Percentiles rank a stretch among this genome's conserved stretches.
These are phyloP conservation scores for Alternaria rosae DNA, from an alignment of 2,329 filamentous ascomycete genomes.

Conservation along the genomic window DNA sequence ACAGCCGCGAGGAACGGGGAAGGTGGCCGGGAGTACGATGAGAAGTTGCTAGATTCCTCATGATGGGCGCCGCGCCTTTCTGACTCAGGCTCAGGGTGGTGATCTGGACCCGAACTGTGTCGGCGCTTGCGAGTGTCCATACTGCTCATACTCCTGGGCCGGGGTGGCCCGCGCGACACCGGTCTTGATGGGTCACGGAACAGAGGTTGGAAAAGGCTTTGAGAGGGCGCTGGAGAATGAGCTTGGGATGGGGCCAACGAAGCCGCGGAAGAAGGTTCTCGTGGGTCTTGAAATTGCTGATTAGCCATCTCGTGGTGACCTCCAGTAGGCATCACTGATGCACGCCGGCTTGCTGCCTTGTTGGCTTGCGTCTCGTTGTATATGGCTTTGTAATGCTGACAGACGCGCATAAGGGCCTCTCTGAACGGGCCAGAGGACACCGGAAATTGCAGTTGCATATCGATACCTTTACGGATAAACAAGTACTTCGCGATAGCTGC, in stretches of 20 bases:
- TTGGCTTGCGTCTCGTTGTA: neutral
- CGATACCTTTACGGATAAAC: constrained; percentile 2
- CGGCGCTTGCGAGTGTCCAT: neutral
- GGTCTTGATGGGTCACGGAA: neutral
- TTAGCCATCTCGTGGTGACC: neutral
- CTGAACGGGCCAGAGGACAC: neutral
- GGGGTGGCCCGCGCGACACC: neutral
- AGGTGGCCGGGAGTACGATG: neutral
- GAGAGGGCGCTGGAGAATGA: neutral
- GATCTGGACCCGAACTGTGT: neutral
- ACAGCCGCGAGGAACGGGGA: neutral
- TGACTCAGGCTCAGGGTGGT: neutral
- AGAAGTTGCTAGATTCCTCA: neutral
- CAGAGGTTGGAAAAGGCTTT: neutral
- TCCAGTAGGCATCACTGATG: neutral
- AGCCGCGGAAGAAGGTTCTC: neutral
- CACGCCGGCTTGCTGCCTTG: neutral
- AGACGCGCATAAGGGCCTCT: neutral
- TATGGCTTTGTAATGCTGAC: neutral
- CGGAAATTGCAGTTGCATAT: neutral
- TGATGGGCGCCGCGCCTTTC: neutral
- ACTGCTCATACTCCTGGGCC: neutral
- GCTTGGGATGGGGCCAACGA: neutral
- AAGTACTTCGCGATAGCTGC: constrained; percentile 7
- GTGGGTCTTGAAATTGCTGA: neutral